phyloP scores from a whole-genome alignment of 2,329 filamentous ascomycete species.

The Nannizziopsis arthrosporioides region DNA sequence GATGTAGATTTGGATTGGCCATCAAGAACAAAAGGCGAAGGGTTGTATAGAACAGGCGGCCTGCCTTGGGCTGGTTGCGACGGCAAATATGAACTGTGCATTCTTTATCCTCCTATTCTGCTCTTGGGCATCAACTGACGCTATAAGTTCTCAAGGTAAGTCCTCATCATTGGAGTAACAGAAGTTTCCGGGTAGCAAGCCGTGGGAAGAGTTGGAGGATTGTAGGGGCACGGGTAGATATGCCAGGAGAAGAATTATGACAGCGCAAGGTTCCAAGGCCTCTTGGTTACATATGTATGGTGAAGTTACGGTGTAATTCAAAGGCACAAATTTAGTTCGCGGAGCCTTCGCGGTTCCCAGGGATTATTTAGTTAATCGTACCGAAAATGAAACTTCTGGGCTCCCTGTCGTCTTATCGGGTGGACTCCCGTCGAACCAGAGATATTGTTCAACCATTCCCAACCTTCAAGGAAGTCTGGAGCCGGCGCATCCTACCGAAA shows the following conservation, averaged over 20 bases:
- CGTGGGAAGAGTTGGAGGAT: not conserved
- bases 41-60: conserved; percentile 2
- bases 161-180: not conserved
- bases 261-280: not conserved
- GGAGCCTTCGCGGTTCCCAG: conserved; percentile 8
- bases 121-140: not conserved
- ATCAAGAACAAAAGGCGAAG: not conserved
- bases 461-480: conserved; percentile 1
- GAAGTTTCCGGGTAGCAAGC: not conserved
- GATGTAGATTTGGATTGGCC: not conserved
- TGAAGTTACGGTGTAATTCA: not conserved
- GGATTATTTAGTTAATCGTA: conserved; percentile 9
- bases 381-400: conserved; percentile 8
- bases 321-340: conserved; percentile 7
- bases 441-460: too few species aligned
- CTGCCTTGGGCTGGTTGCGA: conserved; percentile 4
- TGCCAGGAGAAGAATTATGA: not conserved
- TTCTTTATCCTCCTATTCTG: not conserved
- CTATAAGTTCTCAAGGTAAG: not conserved
- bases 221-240: not conserved
- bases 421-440: conserved; percentile 8
- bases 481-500: conserved; percentile 12
- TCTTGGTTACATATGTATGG: conserved; percentile 8
- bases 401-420: conserved; percentile 10
- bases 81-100: conserved; percentile 6